These are phyloP conservation scores for Lentinula detonsa DNA, from an alignment of 768 basidiomycete species.

Conservation along the genomic window DNA sequence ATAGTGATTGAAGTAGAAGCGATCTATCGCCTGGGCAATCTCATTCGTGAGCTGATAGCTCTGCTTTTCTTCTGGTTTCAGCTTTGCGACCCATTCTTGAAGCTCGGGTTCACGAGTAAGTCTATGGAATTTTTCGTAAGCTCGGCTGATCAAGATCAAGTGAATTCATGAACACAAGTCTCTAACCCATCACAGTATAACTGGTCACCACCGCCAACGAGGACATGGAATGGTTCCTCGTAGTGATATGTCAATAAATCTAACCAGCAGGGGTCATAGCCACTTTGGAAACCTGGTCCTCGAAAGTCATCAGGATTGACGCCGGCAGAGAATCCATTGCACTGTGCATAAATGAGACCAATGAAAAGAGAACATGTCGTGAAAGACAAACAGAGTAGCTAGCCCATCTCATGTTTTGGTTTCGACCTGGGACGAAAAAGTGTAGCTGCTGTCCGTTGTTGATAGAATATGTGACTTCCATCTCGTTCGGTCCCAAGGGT, in stretches of 20 bases:
- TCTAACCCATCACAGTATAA: constrained; percentile 78
- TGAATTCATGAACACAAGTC: background rate
- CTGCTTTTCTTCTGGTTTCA: constrained; percentile 56
- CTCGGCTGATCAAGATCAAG: background rate
- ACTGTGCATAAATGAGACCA: constrained; percentile 32
- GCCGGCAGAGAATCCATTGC: constrained; percentile 86
- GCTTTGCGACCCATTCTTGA: constrained; percentile 73
- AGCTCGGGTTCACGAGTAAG: constrained; percentile 84
- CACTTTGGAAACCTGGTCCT: constrained; percentile 71
- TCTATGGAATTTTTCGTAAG: constrained; percentile 24
- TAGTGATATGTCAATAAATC: constrained; percentile 85
- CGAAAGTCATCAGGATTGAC: constrained; percentile 86
- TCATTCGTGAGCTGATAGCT: constrained; percentile 58
- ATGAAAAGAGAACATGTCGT: background rate
- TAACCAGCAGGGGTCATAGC: constrained; percentile 90
- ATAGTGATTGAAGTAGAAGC: constrained; percentile 90
- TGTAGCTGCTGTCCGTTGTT: constrained; percentile 72
- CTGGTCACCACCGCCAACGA: constrained; percentile 94
- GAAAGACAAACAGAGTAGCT: constrained; percentile 69
- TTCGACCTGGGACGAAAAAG: constrained; percentile 78
- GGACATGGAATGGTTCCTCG: constrained; percentile 77
- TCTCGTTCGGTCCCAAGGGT: constrained; percentile 65
- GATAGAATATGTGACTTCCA: constrained; percentile 74
- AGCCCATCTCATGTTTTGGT: constrained; percentile 89
- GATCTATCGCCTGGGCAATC: constrained; percentile 70